Percentiles rank a stretch among this genome's conserved stretches.
Conservation (phyloP, 1,139 yeast genomes). For the Starmera stellimalicola region DNA sequence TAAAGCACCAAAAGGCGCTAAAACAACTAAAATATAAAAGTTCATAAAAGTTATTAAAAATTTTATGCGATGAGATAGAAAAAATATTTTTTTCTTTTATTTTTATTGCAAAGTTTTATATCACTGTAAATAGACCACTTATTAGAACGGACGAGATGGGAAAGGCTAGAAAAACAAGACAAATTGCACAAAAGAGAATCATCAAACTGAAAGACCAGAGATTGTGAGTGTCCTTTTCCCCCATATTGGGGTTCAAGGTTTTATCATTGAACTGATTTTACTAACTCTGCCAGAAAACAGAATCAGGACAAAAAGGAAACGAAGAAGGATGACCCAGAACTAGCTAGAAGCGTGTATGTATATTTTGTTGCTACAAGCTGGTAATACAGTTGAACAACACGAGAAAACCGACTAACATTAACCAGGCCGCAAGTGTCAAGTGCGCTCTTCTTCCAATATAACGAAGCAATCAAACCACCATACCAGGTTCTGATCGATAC, state of each 20-base stretch:
- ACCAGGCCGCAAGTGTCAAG: constrained; percentile 85
- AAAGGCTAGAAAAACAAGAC: constrained; percentile 92
- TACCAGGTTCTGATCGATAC: constrained; percentile 94
- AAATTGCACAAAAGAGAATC: constrained; percentile 86
- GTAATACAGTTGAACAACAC: not conserved
- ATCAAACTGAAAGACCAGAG: constrained; percentile 67
- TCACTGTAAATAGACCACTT: too few species aligned
- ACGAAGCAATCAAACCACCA: constrained; percentile 91
- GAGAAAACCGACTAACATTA: constrained; percentile 2
- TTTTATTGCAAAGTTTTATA: too few species aligned
- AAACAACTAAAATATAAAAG: too few species aligned
- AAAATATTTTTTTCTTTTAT: not conserved
- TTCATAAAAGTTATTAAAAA: too few species aligned
- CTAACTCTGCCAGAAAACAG: constrained; percentile 21
- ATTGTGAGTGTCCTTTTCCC: too few species aligned
- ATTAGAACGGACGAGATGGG: constrained; percentile 50
- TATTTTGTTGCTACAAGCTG: too few species aligned
- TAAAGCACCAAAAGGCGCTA: too few species aligned
- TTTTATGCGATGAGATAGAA: not conserved
- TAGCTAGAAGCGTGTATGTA: constrained; percentile 56
- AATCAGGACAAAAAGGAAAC: constrained; percentile 25
- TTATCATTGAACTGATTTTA: not conserved
- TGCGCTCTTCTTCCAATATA: constrained; percentile 89
- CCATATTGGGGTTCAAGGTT: constrained; percentile 23
- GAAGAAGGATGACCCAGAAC: constrained; percentile 59